Base-by-base conservation (phyloP, 2,329 filamentous ascomycete genomes). In the Plectosphaerella plurivora region DNA sequence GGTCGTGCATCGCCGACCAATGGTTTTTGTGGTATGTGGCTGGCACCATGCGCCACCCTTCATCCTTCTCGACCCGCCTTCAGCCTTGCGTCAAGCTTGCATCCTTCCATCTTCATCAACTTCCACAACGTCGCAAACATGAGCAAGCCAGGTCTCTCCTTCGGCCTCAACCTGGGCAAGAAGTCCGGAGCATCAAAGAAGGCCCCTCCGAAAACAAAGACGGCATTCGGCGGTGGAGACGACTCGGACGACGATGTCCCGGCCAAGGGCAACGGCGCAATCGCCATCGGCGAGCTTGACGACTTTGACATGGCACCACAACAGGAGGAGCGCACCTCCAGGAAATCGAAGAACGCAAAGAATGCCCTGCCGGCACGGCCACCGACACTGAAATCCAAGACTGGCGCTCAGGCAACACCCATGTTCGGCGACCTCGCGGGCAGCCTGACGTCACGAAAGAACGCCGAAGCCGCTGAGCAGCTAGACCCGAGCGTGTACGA, bases 401-500 rank as follows among this genome's bases (percentile, higher is more conserved):
- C 77, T 54, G 65, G 67, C 5, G 22, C 22, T 3, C 63, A 65
- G 51, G 63, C 68, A 12, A 73, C 68, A 51, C 70, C 71, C 48
- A 73, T 77, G 63, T 86, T 83, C 59, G 80, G 79, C 36, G 87
- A 91, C 62, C 77, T 90, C 2, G 88, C 88, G 3, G 82, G 82
- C 60, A 72, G 81, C 1, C 74, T 86, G 33, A 74, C 82, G 28
- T 82, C 87, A 24, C 80, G 82, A 50, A 83, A 81, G 60, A 78
- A 87, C 59, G 80, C 82, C 37, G 76, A 84, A 57, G 81, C 82
- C 15, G 88, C 88, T 2, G 76, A 84, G 55, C 77, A 82, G 54
- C 65, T 87, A 9, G 89, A 94, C 61, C 74, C 88, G 2, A 86
- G 83, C 47, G 85, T 94, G 59, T 94, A 92, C 74, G 89, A 94